phyloP scores from a whole-genome alignment of 257 asterid genomes.

The Scutellaria baicalensis region DNA sequence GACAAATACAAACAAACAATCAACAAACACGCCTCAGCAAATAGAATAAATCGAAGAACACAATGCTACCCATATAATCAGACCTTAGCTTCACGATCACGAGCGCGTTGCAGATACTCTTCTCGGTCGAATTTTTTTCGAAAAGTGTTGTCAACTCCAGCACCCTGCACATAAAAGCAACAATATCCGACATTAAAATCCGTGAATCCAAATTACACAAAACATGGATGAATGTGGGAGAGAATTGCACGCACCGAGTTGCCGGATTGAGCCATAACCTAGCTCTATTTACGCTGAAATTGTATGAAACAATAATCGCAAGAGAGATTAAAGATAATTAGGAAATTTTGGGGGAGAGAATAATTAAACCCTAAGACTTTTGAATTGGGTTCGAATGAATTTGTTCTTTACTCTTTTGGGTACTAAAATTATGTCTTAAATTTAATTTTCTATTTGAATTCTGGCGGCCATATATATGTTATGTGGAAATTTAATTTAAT shows the following conservation, averaged over 20 bases:
- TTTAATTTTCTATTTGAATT: not conserved
- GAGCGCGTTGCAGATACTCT: constrained; percentile 91
- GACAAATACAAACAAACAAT: not conserved
- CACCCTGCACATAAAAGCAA: constrained; percentile 38
- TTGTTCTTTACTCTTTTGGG: not conserved
- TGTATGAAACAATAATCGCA: not conserved
- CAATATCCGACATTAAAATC: not conserved
- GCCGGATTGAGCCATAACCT: constrained; percentile 60
- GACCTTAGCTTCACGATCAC: constrained; percentile 88
- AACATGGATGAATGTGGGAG: not conserved
- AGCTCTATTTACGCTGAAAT: constrained; percentile 10
- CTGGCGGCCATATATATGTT: not conserved
- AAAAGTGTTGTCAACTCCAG: constrained; percentile 90
- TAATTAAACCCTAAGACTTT: constrained; percentile 26
- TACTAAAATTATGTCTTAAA: not conserved
- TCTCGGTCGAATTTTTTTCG: constrained; percentile 85
- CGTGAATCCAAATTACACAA: not conserved
- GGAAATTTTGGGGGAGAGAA: not conserved
- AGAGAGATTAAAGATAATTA: too few species aligned
- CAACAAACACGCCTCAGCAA: constrained; percentile 4
- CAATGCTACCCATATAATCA: not conserved
- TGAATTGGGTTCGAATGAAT: not conserved
- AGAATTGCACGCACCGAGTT: constrained; percentile 38
- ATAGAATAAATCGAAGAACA: not conserved
- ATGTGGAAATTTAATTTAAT: too few species aligned